These are phyloP conservation scores for Myriosclerotinia scirpicola DNA, from an alignment of 2,329 filamentous ascomycete genomes.

Conservation along the genomic window DNA sequence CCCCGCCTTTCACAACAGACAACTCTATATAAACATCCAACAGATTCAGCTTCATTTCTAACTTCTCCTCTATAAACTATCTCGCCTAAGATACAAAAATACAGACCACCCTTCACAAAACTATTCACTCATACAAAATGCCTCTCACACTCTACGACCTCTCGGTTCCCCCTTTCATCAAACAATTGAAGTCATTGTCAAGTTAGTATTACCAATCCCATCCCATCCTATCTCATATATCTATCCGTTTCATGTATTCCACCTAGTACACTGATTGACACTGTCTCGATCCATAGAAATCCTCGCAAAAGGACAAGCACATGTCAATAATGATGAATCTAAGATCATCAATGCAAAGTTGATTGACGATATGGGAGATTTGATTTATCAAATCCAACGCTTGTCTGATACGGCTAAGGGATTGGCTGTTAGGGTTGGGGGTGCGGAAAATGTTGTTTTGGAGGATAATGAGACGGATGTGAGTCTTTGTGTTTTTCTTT, in stretches of 20 bases:
- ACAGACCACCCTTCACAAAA: neutral
- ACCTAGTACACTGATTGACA: neutral
- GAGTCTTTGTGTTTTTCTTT: neutral
- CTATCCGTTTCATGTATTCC: neutral
- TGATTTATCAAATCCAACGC: conserved; percentile 51
- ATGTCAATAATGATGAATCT: conserved; percentile 18
- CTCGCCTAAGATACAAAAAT: neutral
- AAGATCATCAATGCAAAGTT: conserved; percentile 42
- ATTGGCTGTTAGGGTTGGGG: conserved; percentile 44
- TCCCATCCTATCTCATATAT: too few relatives aligned
- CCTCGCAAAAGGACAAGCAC: conserved; percentile 4
- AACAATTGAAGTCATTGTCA: conserved; percentile 4
- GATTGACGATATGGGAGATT: conserved; percentile 50
- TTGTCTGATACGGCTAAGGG: conserved; percentile 46
- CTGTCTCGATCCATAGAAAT: neutral
- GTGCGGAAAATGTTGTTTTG: conserved; percentile 32
- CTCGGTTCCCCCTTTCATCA: conserved; percentile 10
- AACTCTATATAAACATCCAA: neutral
- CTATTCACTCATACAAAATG: conserved; percentile 5
- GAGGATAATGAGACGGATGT: conserved; percentile 17
- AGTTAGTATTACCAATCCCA: conserved; percentile 9
- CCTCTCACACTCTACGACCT: conserved; percentile 19
- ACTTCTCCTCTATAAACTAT: neutral
- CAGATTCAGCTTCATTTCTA: neutral
- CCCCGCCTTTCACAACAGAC: neutral